These are phyloP conservation scores for Baorangia bicolor DNA, from an alignment of 768 basidiomycete genomes.

Conservation along the genomic window DNA sequence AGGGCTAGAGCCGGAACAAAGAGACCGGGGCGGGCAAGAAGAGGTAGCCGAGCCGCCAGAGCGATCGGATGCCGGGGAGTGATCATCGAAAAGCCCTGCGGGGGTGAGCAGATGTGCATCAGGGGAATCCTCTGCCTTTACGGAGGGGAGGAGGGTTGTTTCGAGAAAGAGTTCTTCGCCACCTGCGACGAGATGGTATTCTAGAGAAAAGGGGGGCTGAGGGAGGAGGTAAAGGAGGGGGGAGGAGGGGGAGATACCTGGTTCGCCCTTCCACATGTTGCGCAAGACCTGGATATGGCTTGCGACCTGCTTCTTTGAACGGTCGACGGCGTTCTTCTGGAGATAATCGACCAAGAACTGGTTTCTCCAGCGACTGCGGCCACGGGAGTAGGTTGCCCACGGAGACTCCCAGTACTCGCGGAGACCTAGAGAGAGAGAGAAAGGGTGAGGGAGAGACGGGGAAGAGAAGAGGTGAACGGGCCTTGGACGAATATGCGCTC, in stretches of 20 bases:
- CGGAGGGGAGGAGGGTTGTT: slow-evolving; percentile 43
- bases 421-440: slow-evolving; percentile 47
- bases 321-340: slow-evolving; percentile 62
- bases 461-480: slow-evolving; percentile 20
- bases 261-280: slow-evolving; percentile 87
- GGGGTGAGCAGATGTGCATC: slow-evolving; percentile 43
- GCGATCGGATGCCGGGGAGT: slow-evolving; percentile 33
- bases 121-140: slow-evolving; percentile 58
- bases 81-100: slow-evolving; percentile 32
- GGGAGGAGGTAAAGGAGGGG: background rate
- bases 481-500: slow-evolving; percentile 80
- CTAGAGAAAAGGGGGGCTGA: slow-evolving; percentile 35
- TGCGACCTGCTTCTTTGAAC: slow-evolving; percentile 87
- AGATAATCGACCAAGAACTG: slow-evolving; percentile 85
- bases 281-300: slow-evolving; percentile 82
- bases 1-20: slow-evolving; percentile 26
- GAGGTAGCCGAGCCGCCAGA: slow-evolving; percentile 32
- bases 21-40: slow-evolving; percentile 25
- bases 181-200: slow-evolving; percentile 77
- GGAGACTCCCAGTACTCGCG: slow-evolving; percentile 78
- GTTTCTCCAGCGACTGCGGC: slow-evolving; percentile 79
- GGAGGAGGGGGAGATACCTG: slow-evolving; percentile 45
- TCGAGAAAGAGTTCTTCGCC: slow-evolving; percentile 70
- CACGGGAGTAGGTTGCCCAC: slow-evolving; percentile 77
- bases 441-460: slow-evolving; percentile 4